Evolutionary conservation across 73 alveolate genomes (phyloP), one percentile per base, ranked within the genome.

Genomic region (Uronychia binucleata): DNA sequence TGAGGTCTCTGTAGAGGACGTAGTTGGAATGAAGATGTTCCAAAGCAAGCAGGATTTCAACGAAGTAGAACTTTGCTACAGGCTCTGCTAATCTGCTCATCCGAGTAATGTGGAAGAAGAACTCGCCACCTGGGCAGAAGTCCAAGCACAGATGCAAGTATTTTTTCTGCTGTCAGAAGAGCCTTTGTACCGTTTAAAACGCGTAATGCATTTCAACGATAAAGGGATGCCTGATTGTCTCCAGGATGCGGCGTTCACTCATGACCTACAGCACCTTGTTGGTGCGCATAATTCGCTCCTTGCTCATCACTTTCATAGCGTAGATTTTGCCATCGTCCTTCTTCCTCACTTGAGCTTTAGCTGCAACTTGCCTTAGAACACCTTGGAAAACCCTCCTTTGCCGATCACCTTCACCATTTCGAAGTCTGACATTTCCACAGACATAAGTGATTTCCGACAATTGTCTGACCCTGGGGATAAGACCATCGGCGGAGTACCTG

Each of bases 91-190:
- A 90, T 75, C 87, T 84, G 46, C 77, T 74, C 67, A 85, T 91
- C 86, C 81, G 80, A 29, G 75, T 79, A n/a, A 93, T 77, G 79
- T 93, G 98, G 74, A 87, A 93, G 75, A 93, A 91, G 30, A 96
- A 84, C 77, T 93, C 97, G 0, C 97, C 97, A 25, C 98, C 96
- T 79, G 94, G 95, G 77, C 94, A 92, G 84, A 91, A 91, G 33
- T 92, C 96, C 29, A 93, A 80, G 25, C 85, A 77, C 29, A 93
- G 75, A 81, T 93, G n/a, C n/a, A 81, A 34, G 30, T 58, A 81
- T 27, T 81, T 81, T 27, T 59, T 81, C 67, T 46, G 67, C 5
- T 11, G 19, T 5, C 67, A 11, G 5, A 46, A 94, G 81, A 94
- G 77, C n/a, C 83, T 75, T n/a, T 77, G n/a, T 27, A 74, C 76